Conservation (phyloP, 148 eudicot genomes). For the Gaultheria prostrata region DNA sequence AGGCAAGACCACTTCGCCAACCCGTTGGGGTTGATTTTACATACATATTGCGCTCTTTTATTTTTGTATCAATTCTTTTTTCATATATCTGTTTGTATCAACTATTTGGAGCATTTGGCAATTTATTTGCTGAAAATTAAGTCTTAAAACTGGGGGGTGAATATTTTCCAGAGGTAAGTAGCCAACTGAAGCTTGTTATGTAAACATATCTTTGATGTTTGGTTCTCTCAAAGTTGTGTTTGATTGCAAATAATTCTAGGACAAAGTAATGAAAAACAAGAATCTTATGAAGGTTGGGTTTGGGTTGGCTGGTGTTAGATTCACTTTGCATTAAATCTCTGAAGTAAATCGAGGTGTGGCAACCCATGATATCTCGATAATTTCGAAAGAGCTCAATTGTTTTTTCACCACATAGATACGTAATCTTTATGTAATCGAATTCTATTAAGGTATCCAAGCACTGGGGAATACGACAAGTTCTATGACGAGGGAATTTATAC, state of each 20-base stretch:
- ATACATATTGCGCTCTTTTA: not conserved
- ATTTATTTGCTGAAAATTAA: not conserved
- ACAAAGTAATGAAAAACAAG: not conserved
- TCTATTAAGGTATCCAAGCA: constrained; percentile 54
- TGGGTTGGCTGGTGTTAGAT: not conserved
- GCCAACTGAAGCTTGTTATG: not conserved
- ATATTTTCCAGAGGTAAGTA: not conserved
- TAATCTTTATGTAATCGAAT: not conserved
- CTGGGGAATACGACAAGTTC: constrained; percentile 76
- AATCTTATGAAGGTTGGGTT: not conserved
- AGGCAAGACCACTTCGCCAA: too few species aligned
- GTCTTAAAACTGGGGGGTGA: not conserved
- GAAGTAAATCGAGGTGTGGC: not conserved
- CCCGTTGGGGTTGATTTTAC: not conserved
- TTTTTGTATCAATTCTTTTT: not conserved
- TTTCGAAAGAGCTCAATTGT: not conserved
- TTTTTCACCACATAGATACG: not conserved
- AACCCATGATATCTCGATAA: not conserved
- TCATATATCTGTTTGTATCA: not conserved
- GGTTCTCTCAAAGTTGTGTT: not conserved
- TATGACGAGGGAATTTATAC: constrained; percentile 63
- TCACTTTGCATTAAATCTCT: not conserved
- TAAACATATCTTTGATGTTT: not conserved
- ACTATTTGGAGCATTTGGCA: not conserved
- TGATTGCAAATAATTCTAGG: not conserved